Conservation (phyloP, 169 alveolate species). For the Cryptosporidium parvum region DNA sequence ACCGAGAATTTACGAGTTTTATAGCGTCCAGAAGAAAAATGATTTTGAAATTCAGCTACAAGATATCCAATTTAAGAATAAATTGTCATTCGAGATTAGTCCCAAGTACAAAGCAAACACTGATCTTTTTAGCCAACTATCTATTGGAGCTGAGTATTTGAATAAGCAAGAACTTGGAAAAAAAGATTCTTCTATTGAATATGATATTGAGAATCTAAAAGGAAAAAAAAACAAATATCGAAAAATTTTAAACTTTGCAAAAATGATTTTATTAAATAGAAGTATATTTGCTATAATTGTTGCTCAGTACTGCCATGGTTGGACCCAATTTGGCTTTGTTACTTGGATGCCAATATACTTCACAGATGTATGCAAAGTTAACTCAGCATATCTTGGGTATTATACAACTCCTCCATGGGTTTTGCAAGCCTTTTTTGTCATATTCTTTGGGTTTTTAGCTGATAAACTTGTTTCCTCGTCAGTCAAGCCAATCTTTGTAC, state of each 20-base stretch:
- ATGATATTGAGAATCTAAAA: neutral
- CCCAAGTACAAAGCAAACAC: neutral
- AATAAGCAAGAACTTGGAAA: neutral
- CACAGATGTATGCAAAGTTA: constrained; percentile 47
- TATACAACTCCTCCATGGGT: constrained; percentile 75
- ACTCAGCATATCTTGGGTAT: constrained; percentile 31
- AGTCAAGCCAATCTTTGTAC: constrained; percentile 18
- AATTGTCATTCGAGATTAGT: neutral
- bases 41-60: neutral
- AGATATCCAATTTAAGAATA: neutral
- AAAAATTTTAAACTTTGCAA: neutral
- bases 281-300: constrained; percentile 44
- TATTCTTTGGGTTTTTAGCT: constrained; percentile 47
- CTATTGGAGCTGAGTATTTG: neutral
- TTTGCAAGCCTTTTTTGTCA: constrained; percentile 53
- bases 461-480: constrained; percentile 28
- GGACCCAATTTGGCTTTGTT: constrained; percentile 74
- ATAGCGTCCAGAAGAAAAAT: neutral
- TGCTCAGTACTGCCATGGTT: constrained; percentile 71
- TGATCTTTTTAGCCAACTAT: neutral
- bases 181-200: neutral
- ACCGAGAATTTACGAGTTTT: constrained; percentile 37
- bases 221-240: neutral
- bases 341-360: constrained; percentile 73
- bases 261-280: constrained; percentile 1